Base-by-base conservation (phyloP, 306 rosid species). In the Vicia faba region DNA sequence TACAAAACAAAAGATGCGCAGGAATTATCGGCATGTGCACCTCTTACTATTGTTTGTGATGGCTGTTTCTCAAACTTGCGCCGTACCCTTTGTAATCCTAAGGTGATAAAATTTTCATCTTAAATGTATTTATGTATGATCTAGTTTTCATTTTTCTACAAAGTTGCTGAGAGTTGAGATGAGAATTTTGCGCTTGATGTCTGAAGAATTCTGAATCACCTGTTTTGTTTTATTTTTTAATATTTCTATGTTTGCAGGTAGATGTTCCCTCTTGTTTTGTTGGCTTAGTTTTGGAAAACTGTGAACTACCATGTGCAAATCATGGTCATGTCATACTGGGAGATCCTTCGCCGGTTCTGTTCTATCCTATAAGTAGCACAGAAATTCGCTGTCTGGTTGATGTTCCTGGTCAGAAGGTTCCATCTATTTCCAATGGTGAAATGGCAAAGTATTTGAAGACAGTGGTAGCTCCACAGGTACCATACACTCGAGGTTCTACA, bases 21-120 rank as follows among this genome's bases (percentile, higher is more conserved):
- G 58, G 96, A 86, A 68, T 63, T 81, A 75, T 75, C 80, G 26
- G 86, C 92, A 39, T 81, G 78, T 78, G 96, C 96, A 4, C 98
- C 96, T 40, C 83, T 92, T 46, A 89, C 96, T 25, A 77, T 92
- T 81, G 96, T 92, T 69, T 92, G 98, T 75, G 96, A 92, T 69
- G 98, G 98, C 13, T 92, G 98, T 72, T 92, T 92, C 86, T 92
- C 96, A 75, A 92, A 89, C 84, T 67, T 92, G 87, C 89, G 98
- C 5, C 96, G 96, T 59, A 76, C 96, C 65, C 98, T 92, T 48
- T 92, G 96, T 66, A 76, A 84, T 56, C 91, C 98, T 18, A 80
- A 87, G 98, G 98, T 89, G 45, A 36, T 79, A 35, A 66, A 56
- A 72, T 41, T 61, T 20, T 25, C 64, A 40, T 15, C 59, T 39